Conservation (phyloP, 495 filamentous ascomycete species). For the Penicillium steckii region DNA sequence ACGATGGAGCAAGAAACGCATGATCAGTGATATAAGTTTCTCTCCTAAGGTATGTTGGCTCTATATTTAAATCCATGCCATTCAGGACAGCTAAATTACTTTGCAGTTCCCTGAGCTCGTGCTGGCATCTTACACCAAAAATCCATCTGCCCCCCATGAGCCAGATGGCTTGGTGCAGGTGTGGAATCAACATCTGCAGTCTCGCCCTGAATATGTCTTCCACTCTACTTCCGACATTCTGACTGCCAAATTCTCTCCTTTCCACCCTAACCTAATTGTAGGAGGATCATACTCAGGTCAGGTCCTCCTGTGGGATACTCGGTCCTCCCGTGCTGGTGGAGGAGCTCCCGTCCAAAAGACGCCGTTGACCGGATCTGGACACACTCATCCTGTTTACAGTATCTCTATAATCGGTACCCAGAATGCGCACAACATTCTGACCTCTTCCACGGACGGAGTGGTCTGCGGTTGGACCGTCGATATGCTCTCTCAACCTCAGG, state of each 20-base stretch:
- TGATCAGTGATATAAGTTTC: constrained; percentile 90
- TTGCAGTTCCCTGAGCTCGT: constrained; percentile 82
- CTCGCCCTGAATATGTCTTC: constrained; percentile 93
- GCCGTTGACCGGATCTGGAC: constrained; percentile 83
- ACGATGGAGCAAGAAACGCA: constrained; percentile 93
- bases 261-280: constrained; percentile 93
- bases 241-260: constrained; percentile 93
- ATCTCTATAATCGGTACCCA: constrained; percentile 96
- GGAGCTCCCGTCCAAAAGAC: constrained; percentile 92
- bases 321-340: constrained; percentile 61
- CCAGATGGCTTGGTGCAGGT: constrained; percentile 93
- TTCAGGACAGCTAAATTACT: constrained; percentile 15
- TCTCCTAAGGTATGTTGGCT: constrained; percentile 75
- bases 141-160: constrained; percentile 90
- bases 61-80: neutral
- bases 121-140: constrained; percentile 93
- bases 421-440: constrained; percentile 97
- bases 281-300: constrained; percentile 95
- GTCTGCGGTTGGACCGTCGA: constrained; percentile 96
- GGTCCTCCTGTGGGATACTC: constrained; percentile 97
- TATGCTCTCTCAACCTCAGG: constrained; percentile 94
- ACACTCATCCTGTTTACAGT: constrained; percentile 95
- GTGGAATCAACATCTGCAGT: constrained; percentile 94
- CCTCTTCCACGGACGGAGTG: constrained; percentile 91
- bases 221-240: constrained; percentile 95